Conservation (phyloP, 2,329 filamentous ascomycete species). For the Pseudogymnoascus sp. region DNA sequence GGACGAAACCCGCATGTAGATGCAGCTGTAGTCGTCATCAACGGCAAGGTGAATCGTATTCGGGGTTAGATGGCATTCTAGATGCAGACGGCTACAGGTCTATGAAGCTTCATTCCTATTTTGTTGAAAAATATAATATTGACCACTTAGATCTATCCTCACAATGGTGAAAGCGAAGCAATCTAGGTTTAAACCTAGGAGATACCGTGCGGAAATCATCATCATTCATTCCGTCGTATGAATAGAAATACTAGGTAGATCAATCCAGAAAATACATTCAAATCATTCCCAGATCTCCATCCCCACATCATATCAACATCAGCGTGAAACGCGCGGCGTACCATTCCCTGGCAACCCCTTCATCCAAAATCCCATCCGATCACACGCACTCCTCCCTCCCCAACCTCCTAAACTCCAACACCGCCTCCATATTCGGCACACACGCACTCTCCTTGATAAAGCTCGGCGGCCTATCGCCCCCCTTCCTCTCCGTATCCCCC, state of each 20-base stretch:
- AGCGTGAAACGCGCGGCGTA: neutral
- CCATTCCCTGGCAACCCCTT: neutral
- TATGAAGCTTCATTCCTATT: neutral
- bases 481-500: slow-evolving; percentile 73
- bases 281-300: neutral
- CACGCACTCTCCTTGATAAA: neutral
- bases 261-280: neutral
- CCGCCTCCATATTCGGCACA: slow-evolving; percentile 14
- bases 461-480: slow-evolving; percentile 64
- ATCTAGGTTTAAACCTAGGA: neutral
- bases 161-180: neutral
- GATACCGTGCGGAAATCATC: neutral
- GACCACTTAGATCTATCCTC: too few species aligned
- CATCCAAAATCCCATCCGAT: neutral
- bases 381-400: neutral
- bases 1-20: neutral
- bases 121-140: neutral
- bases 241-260: neutral
- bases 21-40: neutral
- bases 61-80: neutral
- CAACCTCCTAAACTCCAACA: slow-evolving; percentile 17
- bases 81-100: neutral
- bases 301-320: neutral
- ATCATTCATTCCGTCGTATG: neutral
- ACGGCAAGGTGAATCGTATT: neutral